Evolutionary conservation across 2,329 filamentous ascomycete genomes (phyloP).

Genomic region (Penicillium sp.): DNA sequence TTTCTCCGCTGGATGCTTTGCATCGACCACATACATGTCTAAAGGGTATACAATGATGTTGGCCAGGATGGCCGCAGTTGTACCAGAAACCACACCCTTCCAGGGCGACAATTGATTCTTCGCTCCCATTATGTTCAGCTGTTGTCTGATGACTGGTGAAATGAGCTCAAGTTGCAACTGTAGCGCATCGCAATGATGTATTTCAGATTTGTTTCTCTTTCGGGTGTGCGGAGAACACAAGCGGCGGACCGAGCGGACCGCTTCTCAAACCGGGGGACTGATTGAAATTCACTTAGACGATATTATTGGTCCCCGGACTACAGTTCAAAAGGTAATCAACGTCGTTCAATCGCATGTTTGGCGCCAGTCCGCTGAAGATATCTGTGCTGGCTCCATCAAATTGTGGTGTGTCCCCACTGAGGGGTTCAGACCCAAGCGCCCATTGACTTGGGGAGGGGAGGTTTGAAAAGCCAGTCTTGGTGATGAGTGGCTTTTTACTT

Average conservation of each 20-base stretch:
- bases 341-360: constrained; percentile 18
- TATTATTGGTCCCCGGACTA: constrained; percentile 10
- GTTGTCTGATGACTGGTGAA: not conserved
- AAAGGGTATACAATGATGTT: constrained; percentile 14
- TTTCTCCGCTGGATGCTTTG: too few relatives aligned
- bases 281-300: not conserved
- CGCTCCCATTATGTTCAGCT: not conserved
- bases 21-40: constrained; percentile 9
- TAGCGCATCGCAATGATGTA: not conserved
- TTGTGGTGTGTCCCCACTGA: not conserved
- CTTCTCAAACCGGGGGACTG: not conserved
- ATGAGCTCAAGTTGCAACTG: too few relatives aligned
- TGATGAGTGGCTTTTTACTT: constrained; percentile 6
- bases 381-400: not conserved
- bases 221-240: not conserved
- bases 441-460: constrained; percentile 19
- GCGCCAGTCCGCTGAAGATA: constrained; percentile 12
- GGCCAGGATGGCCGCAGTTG: constrained; percentile 11
- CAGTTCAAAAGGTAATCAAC: constrained; percentile 21
- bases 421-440: constrained; percentile 10
- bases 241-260: constrained; percentile 12
- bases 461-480: not conserved
- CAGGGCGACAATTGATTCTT: constrained; percentile 8
- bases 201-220: not conserved
- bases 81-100: constrained; percentile 12